Conservation (phyloP, 2,329 filamentous ascomycete species). For the Fusarium ambrosium region DNA sequence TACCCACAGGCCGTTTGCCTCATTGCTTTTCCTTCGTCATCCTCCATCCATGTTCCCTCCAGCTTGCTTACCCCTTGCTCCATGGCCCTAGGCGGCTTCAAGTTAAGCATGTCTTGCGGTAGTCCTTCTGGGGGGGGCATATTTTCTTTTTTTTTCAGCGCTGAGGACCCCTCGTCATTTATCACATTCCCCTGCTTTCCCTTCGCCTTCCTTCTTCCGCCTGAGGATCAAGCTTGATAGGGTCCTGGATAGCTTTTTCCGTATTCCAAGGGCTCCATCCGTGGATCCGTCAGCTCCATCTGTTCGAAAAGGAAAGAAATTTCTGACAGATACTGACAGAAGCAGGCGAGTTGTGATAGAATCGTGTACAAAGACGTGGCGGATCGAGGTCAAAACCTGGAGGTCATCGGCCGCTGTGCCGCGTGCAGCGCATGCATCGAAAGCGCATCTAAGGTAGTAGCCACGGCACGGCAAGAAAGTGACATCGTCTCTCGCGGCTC, state of each 20-base stretch:
- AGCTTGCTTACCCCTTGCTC: constrained; percentile 27
- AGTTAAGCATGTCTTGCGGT: constrained; percentile 37
- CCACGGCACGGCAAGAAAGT: background rate
- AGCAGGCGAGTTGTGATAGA: constrained; percentile 15
- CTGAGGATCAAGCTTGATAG: constrained; percentile 5
- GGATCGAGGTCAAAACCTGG: background rate
- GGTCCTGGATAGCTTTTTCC: background rate
- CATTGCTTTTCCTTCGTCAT: constrained; percentile 27
- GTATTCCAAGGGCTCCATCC: background rate
- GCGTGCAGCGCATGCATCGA: background rate
- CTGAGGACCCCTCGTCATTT: constrained; percentile 15
- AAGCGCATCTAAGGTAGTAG: background rate
- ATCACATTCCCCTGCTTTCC: constrained; percentile 30
- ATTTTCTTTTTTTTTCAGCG: constrained; percentile 31
- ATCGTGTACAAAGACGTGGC: constrained; percentile 1
- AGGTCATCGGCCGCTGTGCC: constrained; percentile 1
- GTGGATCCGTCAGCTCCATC: background rate
- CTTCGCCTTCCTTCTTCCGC: constrained; percentile 11
- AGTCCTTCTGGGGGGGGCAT: constrained; percentile 14
- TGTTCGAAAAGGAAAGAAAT: background rate
- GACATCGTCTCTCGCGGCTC: constrained; percentile 10
- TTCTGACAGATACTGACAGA: constrained; percentile 8
- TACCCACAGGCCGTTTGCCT: constrained; percentile 2
- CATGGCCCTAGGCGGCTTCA: constrained; percentile 25
- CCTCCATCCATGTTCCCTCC: constrained; percentile 16